Evolutionary conservation across 2,329 filamentous ascomycete genomes (phyloP).

Genomic region (Beauveria sp.): DNA sequence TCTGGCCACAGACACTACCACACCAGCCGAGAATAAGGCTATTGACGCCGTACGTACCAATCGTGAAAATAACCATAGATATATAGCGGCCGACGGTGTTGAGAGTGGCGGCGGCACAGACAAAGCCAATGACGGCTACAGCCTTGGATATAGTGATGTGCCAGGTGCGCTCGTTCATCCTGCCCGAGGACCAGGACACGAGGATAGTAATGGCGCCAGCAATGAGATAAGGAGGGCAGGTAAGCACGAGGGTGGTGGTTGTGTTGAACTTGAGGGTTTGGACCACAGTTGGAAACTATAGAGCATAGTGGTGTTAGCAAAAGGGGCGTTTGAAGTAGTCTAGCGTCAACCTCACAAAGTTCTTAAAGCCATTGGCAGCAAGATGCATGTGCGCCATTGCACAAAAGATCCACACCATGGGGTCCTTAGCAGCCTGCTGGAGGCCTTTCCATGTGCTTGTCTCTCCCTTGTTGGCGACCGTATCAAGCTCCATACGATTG

Average conservation of each 20-base stretch:
- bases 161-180: conserved; percentile 35
- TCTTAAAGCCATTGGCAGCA: conserved; percentile 38
- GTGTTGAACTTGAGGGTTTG: conserved; percentile 37
- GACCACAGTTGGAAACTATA: conserved; percentile 33
- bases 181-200: conserved; percentile 26
- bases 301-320: neutral
- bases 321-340: neutral
- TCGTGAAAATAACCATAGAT: conserved; percentile 25
- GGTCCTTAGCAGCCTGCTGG: conserved; percentile 31
- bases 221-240: conserved; percentile 27
- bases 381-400: conserved; percentile 44
- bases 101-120: conserved; percentile 19
- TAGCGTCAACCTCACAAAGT: conserved; percentile 20
- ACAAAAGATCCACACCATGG: conserved; percentile 37
- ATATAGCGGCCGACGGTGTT: conserved; percentile 22
- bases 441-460: conserved; percentile 19
- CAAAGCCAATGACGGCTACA: conserved; percentile 32
- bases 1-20: conserved; percentile 31
- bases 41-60: conserved; percentile 28
- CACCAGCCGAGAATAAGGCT: conserved; percentile 31
- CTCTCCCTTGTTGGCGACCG: conserved; percentile 18
- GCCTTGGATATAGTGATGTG: conserved; percentile 34
- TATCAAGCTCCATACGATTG: conserved; percentile 24
- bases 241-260: conserved; percentile 42
- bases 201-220: conserved; percentile 21